Evolutionary conservation across 306 rosid species (phyloP), one percentile per base, ranked within the genome.

Genomic region (peach (Prunus persica)): DNA sequence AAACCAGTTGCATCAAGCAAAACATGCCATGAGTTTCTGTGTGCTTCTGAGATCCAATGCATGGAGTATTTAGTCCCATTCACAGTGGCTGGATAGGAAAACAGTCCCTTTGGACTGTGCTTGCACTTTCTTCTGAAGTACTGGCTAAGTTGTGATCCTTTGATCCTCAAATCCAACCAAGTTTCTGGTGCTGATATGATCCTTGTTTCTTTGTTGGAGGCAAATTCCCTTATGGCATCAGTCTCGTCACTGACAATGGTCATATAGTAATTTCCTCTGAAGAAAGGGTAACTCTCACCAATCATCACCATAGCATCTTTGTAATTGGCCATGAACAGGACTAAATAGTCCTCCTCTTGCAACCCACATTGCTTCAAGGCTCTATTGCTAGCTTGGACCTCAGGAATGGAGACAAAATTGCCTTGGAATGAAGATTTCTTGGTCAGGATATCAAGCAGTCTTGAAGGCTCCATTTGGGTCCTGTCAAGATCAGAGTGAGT

Each of bases 161-260:
- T 84, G 38, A 84, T 84, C 77, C 88, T 74, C 73, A 84, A 64
- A 81, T 84, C 83, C 73, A 84, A 64, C 88, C 88, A 84, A 51
- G 69, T 78, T 16, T 84, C 83, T 12, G 88, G 85, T 13, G 88
- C 85, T 62, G 66, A 54, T 50, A 85, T 75, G 43, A 81, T 79
- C 80, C 71, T 85, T 1, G 85, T 60, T 64, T 85, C 88, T 74
- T 81, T 85, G 25, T 51, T 69, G 24, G 30, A 38, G 0, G 83
- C 88, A 68, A 49, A 84, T 27, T 81, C 85, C 58, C 10, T 81
- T 15, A 84, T 78, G 61, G 73, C 60, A 75, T 84, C 88, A 12
- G 5, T 3, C 68, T 78, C 81, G 22, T 81, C 79, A 6, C 41
- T 70, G 22, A 81, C 20, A 14, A 81, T 65, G 15, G 85, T 78